Percentiles rank a stretch among this genome's conserved stretches.
These are phyloP conservation scores for Actinomucor elegans DNA, from an alignment of 371 early-diverging fungal species.

Conservation along the genomic window DNA sequence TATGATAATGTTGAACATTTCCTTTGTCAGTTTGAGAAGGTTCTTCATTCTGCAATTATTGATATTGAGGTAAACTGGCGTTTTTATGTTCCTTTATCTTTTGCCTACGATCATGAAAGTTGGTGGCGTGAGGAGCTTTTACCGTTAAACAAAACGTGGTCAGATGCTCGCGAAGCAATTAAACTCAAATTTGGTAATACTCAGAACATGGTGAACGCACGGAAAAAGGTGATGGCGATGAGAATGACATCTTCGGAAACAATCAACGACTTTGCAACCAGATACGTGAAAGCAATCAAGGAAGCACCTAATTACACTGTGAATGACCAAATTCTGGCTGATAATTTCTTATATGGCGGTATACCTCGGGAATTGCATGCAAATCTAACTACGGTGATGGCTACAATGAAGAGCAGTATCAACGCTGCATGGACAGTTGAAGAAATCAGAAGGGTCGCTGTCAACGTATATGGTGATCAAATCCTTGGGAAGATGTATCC, in stretches of 20 bases:
- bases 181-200: background rate
- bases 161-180: background rate
- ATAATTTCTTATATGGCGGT: too few relatives aligned
- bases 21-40: background rate
- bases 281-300: background rate
- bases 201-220: background rate
- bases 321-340: too few relatives aligned
- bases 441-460: background rate
- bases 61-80: background rate
- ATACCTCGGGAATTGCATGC: too few relatives aligned
- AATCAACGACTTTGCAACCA: background rate
- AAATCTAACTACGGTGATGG: too few relatives aligned
- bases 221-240: background rate
- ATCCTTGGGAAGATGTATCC: background rate
- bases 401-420: background rate
- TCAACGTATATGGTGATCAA: background rate
- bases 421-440: too few relatives aligned
- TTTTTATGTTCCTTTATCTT: background rate
- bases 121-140: too few relatives aligned
- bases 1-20: conserved; percentile 1
- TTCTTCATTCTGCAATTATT: background rate
- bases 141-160: background rate
- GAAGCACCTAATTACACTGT: too few relatives aligned
- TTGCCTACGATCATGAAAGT: background rate
- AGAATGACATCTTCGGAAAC: background rate